A percentile compares a stretch with the other conserved stretches of the same genome.
These are phyloP conservation scores for Prunus dulcis DNA, from an alignment of 306 rosid species.

Conservation along the genomic window DNA sequence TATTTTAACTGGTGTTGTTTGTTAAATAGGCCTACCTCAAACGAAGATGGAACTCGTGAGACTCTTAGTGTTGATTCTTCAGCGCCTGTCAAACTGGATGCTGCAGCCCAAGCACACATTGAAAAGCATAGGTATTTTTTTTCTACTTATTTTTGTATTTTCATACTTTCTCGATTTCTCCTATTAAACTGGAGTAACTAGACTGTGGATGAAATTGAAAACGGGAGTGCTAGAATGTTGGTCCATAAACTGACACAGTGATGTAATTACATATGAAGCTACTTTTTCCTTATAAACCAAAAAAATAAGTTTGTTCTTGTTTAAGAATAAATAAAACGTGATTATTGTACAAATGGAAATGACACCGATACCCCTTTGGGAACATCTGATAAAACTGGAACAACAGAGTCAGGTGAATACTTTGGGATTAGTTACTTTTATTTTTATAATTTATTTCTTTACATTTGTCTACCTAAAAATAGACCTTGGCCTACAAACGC, in stretches of 20 bases:
- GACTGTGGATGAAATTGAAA: neutral
- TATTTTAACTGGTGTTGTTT: slow-evolving; percentile 23
- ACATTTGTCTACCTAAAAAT: neutral
- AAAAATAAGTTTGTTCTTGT: neutral
- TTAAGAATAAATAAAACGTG: neutral
- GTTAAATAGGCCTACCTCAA: slow-evolving; percentile 50
- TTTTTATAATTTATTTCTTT: neutral
- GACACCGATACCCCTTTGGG: neutral
- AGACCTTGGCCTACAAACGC: neutral
- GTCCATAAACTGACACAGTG: neutral
- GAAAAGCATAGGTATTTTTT: slow-evolving; percentile 73
- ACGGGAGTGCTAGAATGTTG: neutral
- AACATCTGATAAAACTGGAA: neutral
- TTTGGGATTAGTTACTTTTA: neutral
- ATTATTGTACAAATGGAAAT: neutral
- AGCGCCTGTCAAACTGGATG: slow-evolving; percentile 71
- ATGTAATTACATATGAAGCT: neutral
- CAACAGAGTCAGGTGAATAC: neutral
- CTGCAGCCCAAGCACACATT: slow-evolving; percentile 61
- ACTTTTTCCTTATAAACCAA: neutral
- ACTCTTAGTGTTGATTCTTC: slow-evolving; percentile 37
- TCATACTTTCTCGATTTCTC: neutral
- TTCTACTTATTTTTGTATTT: neutral
- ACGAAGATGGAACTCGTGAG: slow-evolving; percentile 51
- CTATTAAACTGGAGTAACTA: neutral